Evolutionary conservation across 495 filamentous ascomycete genomes (phyloP).

Genomic region (Viridothelium virens): DNA sequence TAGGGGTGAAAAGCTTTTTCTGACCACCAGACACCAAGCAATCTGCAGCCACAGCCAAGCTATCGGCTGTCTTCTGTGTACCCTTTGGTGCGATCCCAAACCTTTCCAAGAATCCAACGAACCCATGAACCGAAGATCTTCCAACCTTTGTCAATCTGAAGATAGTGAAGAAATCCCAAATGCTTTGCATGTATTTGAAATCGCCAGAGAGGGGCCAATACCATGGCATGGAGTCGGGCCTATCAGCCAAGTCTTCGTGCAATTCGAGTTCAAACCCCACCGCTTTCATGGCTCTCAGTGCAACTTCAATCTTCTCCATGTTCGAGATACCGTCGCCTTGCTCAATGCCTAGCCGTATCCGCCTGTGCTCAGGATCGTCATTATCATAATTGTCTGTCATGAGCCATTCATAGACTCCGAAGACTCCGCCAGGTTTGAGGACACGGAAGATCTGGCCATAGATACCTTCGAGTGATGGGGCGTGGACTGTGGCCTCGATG

Average conservation of each 20-base stretch:
- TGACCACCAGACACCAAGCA: constrained; percentile 82
- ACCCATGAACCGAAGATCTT: constrained; percentile 63
- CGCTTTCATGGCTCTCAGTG: constrained; percentile 73
- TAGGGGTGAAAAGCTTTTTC: constrained; percentile 93
- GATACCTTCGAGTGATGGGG: constrained; percentile 86
- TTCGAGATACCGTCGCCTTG: constrained; percentile 96
- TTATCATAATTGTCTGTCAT: constrained; percentile 98
- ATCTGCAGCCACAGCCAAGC: constrained; percentile 74
- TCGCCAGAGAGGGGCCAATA: constrained; percentile 87
- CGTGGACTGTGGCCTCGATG: constrained; percentile 95
- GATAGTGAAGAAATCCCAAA: constrained; percentile 77
- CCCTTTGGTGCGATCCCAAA: constrained; percentile 69
- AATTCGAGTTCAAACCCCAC: constrained; percentile 81
- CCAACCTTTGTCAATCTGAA: constrained; percentile 86
- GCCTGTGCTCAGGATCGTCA: constrained; percentile 74
- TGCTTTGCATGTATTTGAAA: constrained; percentile 69
- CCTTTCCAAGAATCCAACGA: constrained; percentile 71
- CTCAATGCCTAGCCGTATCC: constrained; percentile 91
- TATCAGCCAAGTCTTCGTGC: constrained; percentile 84
- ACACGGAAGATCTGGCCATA: constrained; percentile 93
- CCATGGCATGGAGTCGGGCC: constrained; percentile 75
- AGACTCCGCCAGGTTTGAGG: constrained; percentile 90
- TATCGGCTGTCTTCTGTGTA: constrained; percentile 93
- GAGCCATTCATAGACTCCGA: constrained; percentile 98
- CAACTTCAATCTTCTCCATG: constrained; percentile 89